Evolutionary conservation across 768 basidiomycete species (phyloP).

Genomic region (Ramaria sp.): DNA sequence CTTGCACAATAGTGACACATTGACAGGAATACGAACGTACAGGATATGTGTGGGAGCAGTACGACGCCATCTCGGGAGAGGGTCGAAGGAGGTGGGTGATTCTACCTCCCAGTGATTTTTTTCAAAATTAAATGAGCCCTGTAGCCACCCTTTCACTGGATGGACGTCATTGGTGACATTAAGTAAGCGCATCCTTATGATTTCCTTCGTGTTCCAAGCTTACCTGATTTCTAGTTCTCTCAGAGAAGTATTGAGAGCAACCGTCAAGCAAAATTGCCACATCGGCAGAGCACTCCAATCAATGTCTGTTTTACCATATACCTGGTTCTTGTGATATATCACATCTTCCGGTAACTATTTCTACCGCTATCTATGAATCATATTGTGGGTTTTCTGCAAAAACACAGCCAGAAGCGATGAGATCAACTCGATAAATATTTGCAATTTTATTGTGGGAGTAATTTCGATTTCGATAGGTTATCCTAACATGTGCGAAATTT

Average conservation of each 20-base stretch:
- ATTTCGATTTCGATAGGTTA: too few species aligned
- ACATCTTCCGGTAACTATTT: too few species aligned
- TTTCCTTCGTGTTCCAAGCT: background rate
- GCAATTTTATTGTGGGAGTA: too few species aligned
- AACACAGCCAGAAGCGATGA: too few species aligned
- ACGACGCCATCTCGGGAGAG: conserved; percentile 73
- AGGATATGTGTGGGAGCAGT: conserved; percentile 97
- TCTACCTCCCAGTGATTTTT: conserved; percentile 6
- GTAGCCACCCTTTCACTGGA: conserved; percentile 90
- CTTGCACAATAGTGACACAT: background rate
- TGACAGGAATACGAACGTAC: conserved; percentile 81
- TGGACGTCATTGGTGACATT: conserved; percentile 88
- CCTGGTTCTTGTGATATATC: too few species aligned
- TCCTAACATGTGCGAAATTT: too few species aligned
- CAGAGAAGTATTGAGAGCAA: conserved; percentile 47
- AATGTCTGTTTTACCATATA: too few species aligned
- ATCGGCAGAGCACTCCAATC: too few species aligned
- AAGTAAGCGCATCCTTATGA: conserved; percentile 44
- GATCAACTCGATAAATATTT: too few species aligned
- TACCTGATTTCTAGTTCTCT: conserved; percentile 34
- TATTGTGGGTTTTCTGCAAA: too few species aligned
- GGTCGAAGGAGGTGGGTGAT: conserved; percentile 67
- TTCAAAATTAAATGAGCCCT: conserved; percentile 2
- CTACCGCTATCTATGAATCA: too few species aligned
- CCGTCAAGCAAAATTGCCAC: too few species aligned